phyloP scores from a whole-genome alignment of 116 monocot species.

The Cymodocea nodosa region DNA sequence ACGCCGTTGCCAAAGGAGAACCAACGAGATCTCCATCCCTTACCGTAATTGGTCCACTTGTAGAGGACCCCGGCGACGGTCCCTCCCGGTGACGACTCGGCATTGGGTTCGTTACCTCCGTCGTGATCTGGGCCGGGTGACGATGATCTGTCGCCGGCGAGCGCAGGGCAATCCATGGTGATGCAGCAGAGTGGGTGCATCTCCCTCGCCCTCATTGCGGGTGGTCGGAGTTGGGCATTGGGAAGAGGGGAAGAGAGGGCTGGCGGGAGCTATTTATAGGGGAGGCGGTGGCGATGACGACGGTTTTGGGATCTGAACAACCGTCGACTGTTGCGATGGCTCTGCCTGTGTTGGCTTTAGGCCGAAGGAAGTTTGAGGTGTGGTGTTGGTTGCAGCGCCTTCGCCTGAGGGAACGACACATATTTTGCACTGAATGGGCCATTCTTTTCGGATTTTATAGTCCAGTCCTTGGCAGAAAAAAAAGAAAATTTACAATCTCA shows the following conservation, averaged over 20 bases:
- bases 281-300: too few relatives aligned
- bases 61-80: conserved; percentile 51
- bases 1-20: conserved; percentile 52
- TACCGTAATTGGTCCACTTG: conserved; percentile 87
- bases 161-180: conserved; percentile 41
- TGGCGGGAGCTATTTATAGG: too few relatives aligned
- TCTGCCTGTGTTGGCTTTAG: too few relatives aligned
- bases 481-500: too few relatives aligned
- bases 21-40: conserved; percentile 70
- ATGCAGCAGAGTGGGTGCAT: conserved; percentile 83
- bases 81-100: conserved; percentile 5
- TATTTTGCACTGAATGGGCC: too few relatives aligned
- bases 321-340: too few relatives aligned
- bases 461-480: too few relatives aligned
- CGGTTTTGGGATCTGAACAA: too few relatives aligned
- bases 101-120: neutral
- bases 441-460: too few relatives aligned
- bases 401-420: too few relatives aligned
- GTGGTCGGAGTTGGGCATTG: neutral
- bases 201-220: conserved; percentile 6
- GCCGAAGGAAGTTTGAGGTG: too few relatives aligned
- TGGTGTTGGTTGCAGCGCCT: too few relatives aligned
- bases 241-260: neutral
- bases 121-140: neutral
- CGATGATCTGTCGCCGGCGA: conserved; percentile 1